Percentiles rank a stretch among this genome's conserved stretches.
Evolutionary conservation across 306 rosid species (phyloP).

Genomic region (Arachis stenosperma): DNA sequence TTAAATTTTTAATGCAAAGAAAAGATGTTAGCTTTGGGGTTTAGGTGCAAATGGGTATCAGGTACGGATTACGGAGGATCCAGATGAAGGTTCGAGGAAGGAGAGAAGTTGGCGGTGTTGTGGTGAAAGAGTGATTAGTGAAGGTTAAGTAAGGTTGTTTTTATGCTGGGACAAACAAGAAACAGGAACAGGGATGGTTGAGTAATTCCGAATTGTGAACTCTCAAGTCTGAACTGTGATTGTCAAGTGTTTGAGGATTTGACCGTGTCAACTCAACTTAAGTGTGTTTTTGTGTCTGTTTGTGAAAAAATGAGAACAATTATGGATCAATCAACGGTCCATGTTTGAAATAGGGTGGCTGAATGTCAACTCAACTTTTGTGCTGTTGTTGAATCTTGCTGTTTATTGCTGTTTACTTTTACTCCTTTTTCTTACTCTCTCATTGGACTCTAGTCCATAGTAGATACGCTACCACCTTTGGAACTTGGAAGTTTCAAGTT

Average conservation of each 20-base stretch:
- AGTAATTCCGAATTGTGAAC: background rate
- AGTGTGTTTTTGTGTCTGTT: background rate
- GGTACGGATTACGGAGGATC: background rate
- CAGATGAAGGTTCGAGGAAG: constrained; percentile 45
- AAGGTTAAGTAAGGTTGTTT: constrained; percentile 23
- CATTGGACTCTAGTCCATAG: constrained; percentile 4
- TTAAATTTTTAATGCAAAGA: background rate
- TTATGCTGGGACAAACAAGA: background rate
- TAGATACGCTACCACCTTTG: too few relatives aligned
- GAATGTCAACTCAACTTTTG: background rate
- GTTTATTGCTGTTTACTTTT: background rate
- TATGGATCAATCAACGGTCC: constrained; percentile 1
- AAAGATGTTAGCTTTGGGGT: constrained; percentile 27
- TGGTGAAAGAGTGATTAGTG: background rate
- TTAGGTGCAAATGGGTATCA: constrained; percentile 35
- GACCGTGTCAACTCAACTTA: constrained; percentile 1
- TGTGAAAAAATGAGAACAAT: background rate
- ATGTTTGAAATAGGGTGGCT: background rate
- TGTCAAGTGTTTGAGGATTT: constrained; percentile 5
- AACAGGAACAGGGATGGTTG: background rate
- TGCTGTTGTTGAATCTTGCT: background rate
- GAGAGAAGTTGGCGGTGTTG: constrained; percentile 3
- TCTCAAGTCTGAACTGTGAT: too few relatives aligned
- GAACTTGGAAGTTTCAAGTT: background rate
- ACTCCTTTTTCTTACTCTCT: constrained; percentile 11